Conservation (phyloP, 306 rosid genomes). For the Amphicarpaea edgeworthii region DNA sequence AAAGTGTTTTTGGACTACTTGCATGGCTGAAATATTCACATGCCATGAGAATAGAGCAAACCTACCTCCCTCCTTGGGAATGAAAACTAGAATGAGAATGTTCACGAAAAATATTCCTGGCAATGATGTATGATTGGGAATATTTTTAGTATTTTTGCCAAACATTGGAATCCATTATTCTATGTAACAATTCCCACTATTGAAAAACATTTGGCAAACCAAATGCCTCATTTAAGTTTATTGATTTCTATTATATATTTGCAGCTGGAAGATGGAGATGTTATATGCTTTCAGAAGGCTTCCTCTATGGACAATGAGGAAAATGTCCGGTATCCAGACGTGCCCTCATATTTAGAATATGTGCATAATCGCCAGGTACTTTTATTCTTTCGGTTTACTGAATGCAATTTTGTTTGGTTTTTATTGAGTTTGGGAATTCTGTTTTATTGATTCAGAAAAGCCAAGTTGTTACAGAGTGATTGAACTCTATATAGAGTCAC, state of each 20-base stretch:
- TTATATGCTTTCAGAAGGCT: conserved; percentile 86
- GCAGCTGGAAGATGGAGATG: conserved; percentile 96
- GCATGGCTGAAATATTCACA: background rate
- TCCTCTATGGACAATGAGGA: conserved; percentile 61
- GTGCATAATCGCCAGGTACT: conserved; percentile 91
- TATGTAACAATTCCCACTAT: background rate
- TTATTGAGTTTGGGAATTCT: too few species aligned
- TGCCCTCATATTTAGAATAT: conserved; percentile 90
- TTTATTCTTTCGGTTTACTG: conserved; percentile 7
- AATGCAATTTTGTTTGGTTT: conserved; percentile 27
- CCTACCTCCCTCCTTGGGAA: background rate
- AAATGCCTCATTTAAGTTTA: background rate
- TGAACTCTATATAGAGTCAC: too few species aligned
- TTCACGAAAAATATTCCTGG: background rate
- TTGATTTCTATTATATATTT: conserved; percentile 29
- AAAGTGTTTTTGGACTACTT: background rate
- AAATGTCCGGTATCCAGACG: conserved; percentile 77
- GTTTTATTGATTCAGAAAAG: too few species aligned
- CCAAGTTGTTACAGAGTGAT: too few species aligned
- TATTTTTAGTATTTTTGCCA: conserved; percentile 22
- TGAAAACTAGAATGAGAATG: background rate
- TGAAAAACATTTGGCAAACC: background rate
- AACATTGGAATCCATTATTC: background rate
- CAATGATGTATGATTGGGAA: background rate
- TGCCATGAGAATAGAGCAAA: conserved; percentile 5